Conservation (phyloP, 1,139 yeast species). For the Geotrichum klebahnii region DNA sequence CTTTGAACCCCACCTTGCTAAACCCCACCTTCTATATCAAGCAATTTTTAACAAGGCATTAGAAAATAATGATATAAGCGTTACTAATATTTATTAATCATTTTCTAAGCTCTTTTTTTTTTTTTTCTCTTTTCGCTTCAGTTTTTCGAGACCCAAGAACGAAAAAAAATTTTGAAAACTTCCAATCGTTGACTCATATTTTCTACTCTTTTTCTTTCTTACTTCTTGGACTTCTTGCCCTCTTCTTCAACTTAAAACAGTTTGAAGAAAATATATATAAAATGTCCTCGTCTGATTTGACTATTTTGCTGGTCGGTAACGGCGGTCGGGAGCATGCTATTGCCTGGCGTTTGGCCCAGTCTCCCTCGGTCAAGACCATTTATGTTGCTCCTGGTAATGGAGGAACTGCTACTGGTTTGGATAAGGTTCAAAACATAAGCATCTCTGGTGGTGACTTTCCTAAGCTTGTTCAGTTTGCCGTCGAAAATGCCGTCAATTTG, state of each 20-base stretch:
- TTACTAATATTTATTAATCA: too few relatives aligned
- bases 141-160: too few relatives aligned
- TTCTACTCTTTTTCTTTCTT: conserved; percentile 4
- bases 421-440: conserved; percentile 66
- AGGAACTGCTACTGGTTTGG: conserved; percentile 59
- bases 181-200: conserved; percentile 9
- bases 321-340: conserved; percentile 99
- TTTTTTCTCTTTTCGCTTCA: too few relatives aligned
- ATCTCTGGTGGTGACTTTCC: conserved; percentile 48
- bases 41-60: too few relatives aligned
- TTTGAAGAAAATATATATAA: neutral
- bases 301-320: conserved; percentile 84
- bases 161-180: too few relatives aligned
- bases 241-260: neutral
- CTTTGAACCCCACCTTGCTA: too few relatives aligned
- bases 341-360: conserved; percentile 85
- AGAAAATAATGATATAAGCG: too few relatives aligned
- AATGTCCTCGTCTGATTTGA: conserved; percentile 36
- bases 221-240: too few relatives aligned
- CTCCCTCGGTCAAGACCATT: conserved; percentile 63
- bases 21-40: too few relatives aligned
- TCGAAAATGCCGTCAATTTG: conserved; percentile 59
- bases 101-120: too few relatives aligned
- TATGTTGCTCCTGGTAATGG: conserved; percentile 98
- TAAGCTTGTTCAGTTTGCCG: conserved; percentile 56